Evolutionary conservation across 164 flowering plant species (phyloP).

Genomic region (Vitis cinerea): DNA sequence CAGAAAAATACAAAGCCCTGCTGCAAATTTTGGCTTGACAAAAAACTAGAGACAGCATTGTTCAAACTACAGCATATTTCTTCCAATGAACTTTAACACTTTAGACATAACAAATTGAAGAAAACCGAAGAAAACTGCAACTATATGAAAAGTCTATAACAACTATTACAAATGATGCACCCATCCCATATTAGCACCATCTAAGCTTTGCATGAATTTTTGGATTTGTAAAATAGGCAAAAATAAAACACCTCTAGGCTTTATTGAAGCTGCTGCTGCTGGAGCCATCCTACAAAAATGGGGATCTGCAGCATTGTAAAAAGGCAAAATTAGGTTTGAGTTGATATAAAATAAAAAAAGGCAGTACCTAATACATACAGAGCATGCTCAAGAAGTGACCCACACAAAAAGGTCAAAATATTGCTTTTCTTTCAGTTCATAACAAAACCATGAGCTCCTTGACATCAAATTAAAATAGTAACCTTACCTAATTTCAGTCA

Average conservation of each 20-base stretch:
- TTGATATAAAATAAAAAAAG: background rate
- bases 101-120: too few species aligned
- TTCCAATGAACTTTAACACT: too few species aligned
- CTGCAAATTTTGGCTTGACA: background rate
- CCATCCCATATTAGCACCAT: background rate
- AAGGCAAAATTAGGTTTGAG: background rate
- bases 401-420: background rate
- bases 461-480: too few species aligned
- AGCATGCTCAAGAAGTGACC: background rate
- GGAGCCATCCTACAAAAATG: constrained; percentile 35
- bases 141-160: too few species aligned
- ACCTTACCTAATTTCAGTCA: too few species aligned
- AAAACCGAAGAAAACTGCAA: too few species aligned
- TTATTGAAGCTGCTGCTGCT: constrained; percentile 35
- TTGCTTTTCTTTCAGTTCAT: background rate
- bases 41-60: too few species aligned
- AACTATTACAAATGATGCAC: background rate
- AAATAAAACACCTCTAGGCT: constrained; percentile 46
- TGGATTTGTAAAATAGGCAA: background rate
- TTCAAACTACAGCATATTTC: too few species aligned
- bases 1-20: background rate
- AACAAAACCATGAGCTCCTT: background rate
- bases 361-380: background rate
- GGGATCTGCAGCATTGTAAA: constrained; percentile 11
- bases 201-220: background rate